Base-by-base conservation (phyloP, 441 rosid genomes). In the Hypseocharis bilobata region DNA sequence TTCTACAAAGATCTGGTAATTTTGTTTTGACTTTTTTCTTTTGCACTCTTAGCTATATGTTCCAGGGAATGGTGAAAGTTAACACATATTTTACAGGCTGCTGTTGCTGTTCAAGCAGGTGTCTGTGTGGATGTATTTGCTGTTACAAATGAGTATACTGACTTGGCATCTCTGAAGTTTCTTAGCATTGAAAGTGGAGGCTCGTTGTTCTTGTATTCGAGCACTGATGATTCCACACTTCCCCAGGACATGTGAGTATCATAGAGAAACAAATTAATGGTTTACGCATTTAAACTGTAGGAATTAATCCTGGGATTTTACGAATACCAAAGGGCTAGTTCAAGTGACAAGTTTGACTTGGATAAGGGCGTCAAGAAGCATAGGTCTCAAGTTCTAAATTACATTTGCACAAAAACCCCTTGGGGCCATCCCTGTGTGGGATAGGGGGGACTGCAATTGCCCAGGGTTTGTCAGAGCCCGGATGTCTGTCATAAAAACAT, bases 111-210 rank as follows among this genome's bases (percentile, higher is more conserved):
- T 78, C 92, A 93, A 72, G 87, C 99, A 77, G 99, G 99, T 81
- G 99, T 88, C 62, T 93, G 92, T 22, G 95, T 91, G 61, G 97
- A 93, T 71, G 62, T 91, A 66, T 93, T 93, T 82, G 96, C 93
- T 57, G 95, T 93, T 66, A 93, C 99, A 69, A 88, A 93, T 66
- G 97, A 93, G 80, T 93, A 93, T 62, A 91, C 97, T 62, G 97
- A 93, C 84, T 80, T 93, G 79, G 99, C 99, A 70, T 91, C 97
- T 64, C 84, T 93, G 63, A 93, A 93, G 72, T 93, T 93, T 76
- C 97, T 93, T 68, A 91, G 99, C 69, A 91, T 91, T 64, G 99
- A 93, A 81, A 91, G 97, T 80, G 99, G 97, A 13, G 99, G 96
- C 63, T 86, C 97, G 3, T 55, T 93, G 66, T 86, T 88, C 76